Evolutionary conservation across 2,329 filamentous ascomycete genomes (phyloP), one percentile per base, ranked within the genome.

Genomic region (Coniochaeta hoffmannii): DNA sequence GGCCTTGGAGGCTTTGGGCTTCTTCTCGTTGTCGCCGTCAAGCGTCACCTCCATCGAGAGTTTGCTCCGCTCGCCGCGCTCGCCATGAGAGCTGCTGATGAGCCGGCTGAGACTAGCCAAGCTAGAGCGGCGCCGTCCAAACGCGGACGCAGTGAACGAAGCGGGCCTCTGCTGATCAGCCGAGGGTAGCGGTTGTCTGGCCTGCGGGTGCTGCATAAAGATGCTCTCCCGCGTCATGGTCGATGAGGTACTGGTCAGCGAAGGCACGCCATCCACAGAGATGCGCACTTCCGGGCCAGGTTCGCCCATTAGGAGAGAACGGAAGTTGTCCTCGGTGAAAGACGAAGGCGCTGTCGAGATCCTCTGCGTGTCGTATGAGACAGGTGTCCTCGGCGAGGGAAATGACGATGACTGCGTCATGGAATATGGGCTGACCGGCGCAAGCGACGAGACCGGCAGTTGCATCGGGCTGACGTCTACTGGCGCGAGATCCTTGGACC

Each of bases 311-410:
- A 89, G 75, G 31, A 89, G 73, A 2, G 87, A 90, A 56, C 85
- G 84, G 66, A 89, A 86, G 35, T 83, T 86, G 60, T 87, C 87
- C 59, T 91, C 88, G 1, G 82, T 81, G 44, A 87, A 75, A 0
- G 88, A 91, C 1, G 88, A 92, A 6, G 87, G 83, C 2, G 88
- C 85, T 1, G 88, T 91, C 6, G 87, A 89, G 28, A 90, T 81
- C 19, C 86, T 81, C 54, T 88, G 85, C 1, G 82, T 82, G 59
- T 92, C 88, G 55, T 89, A 85, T 4, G 83, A 85, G 69, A 88
- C 75, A 56, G 85, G 76, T 57, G 86, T 81, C 54, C 87, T 81
- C 0, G 88, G 88, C 5, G 88, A 90, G 1, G 87, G 80, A 65
- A 85, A 79, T 0, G 88, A 88, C 0, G 88, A 83, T 52, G 83